phyloP scores from a whole-genome alignment of 768 basidiomycete species.

The Termitomyces sp. region DNA sequence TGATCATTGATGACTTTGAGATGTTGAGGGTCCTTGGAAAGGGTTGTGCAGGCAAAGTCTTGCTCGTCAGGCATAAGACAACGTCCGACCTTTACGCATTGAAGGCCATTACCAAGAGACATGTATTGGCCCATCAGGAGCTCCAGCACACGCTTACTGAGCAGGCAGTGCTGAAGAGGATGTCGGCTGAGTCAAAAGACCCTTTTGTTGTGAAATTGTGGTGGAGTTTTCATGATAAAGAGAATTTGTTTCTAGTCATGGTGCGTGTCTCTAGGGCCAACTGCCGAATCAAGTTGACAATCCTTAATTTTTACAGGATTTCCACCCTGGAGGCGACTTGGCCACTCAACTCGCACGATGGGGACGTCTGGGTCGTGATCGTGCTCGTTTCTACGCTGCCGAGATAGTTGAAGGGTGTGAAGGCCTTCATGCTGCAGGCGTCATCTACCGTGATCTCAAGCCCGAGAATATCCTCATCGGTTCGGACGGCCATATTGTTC shows the following conservation, averaged over 20 bases:
- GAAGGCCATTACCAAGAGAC: conserved; percentile 97
- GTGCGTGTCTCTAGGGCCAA: conserved; percentile 35
- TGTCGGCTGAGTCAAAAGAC: conserved; percentile 85
- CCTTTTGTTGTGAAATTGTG: conserved; percentile 95
- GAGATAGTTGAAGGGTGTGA: conserved; percentile 97
- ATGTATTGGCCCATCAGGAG: conserved; percentile 96
- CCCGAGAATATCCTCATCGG: conserved; percentile 97
- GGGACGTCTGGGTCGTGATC: conserved; percentile 89
- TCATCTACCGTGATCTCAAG: conserved; percentile 97
- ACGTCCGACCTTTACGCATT: conserved; percentile 79
- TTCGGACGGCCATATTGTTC: conserved; percentile 90
- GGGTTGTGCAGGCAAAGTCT: conserved; percentile 95
- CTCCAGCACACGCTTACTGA: conserved; percentile 95
- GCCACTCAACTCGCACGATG: conserved; percentile 96
- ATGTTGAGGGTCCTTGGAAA: conserved; percentile 96
- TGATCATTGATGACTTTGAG: conserved; percentile 89
- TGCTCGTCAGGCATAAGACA: conserved; percentile 81
- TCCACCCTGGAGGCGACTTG: conserved; percentile 94
- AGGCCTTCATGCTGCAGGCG: conserved; percentile 88
- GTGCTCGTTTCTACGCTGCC: conserved; percentile 95
- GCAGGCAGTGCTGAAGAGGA: conserved; percentile 90
- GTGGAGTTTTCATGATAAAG: conserved; percentile 98
- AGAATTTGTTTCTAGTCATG: conserved; percentile 96
- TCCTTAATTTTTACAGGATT: conserved; percentile 52
- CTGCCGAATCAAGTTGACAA: conserved; percentile 13